Evolutionary conservation across 169 alveolate species (phyloP).

Genomic region (Plasmodium sp.): DNA sequence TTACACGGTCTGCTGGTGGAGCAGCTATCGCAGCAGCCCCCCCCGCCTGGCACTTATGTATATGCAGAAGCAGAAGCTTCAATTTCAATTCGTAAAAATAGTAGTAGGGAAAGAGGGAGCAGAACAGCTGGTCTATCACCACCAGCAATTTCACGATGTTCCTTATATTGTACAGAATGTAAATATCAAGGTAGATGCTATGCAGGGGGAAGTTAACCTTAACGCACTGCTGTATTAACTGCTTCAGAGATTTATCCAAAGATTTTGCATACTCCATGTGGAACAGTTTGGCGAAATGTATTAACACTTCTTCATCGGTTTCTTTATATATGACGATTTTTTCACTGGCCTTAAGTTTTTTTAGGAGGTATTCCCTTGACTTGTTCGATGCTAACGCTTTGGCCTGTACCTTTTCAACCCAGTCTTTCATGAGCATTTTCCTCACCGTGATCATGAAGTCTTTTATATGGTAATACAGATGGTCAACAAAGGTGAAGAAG

Average conservation of each 20-base stretch:
- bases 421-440: background rate
- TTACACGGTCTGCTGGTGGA: background rate
- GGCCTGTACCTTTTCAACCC: background rate
- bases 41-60: background rate
- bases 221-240: conserved; percentile 15
- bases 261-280: conserved; percentile 6
- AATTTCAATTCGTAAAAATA: conserved; percentile 64
- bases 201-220: conserved; percentile 25
- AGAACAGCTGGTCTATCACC: conserved; percentile 35
- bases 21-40: background rate
- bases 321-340: conserved; percentile 41
- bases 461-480: conserved; percentile 16
- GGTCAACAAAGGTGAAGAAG: conserved; percentile 5
- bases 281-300: conserved; percentile 4
- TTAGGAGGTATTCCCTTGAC: background rate
- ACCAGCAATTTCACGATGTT: conserved; percentile 34
- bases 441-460: conserved; percentile 15
- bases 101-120: conserved; percentile 29
- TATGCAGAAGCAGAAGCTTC: conserved; percentile 25
- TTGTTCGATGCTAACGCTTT: background rate
- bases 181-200: conserved; percentile 60
- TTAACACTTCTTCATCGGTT: conserved; percentile 29
- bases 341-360: background rate
- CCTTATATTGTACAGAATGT: conserved; percentile 30
- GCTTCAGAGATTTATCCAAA: conserved; percentile 4